Base-by-base conservation (phyloP, 129 eudicot species). In the Kitagawia praeruptora region DNA sequence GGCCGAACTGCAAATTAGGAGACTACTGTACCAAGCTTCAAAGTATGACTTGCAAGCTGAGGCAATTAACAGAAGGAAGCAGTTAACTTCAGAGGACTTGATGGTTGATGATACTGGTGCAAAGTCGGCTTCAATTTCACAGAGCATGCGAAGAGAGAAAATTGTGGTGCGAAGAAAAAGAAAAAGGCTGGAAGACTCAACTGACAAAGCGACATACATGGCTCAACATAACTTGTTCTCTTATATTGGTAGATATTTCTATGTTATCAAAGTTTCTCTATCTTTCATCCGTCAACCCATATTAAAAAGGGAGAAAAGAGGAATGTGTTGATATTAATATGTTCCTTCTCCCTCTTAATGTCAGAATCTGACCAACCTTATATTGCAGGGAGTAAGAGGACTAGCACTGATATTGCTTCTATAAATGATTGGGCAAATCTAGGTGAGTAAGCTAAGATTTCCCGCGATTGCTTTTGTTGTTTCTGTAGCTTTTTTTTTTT, bases 1-100 rank as follows among this genome's bases (percentile, higher is more conserved):
- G 97, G 88, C 80, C 42, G 98, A 93, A 87, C 75, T 93, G 86
- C 96, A 89, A 81, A 79, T 91, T 42, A 84, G 78, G 87, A 87
- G 89, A 66, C 81, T 93, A 18, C 85, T 83, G 21, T 78, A 82
- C 47, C 89, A 79, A 81, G 93, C 87, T 37, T 75, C 41, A 27
- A 76, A 85, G 51, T 91, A 89, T 78, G 93, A 85, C 76, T 82
- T 78, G 64, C 81, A 89, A 75, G 87, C 91, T 16, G 89, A 83
- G 67, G 87, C 83, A 77, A 49, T 77, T 77, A 66, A 84, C 69
- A 83, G 72, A 79, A 78, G 78, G 77, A 88, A 87, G 83, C 84
- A 80, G 79, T 16, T 58, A 74, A 86, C 79, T 37, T 61, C 80
- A 23, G 83, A 81, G 45, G 86, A 82, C 82, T 78, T 69, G 63